Evolutionary conservation across 768 basidiomycete species (phyloP), one percentile per base, ranked within the genome.

Genomic region (Leccinum subtestaceum): DNA sequence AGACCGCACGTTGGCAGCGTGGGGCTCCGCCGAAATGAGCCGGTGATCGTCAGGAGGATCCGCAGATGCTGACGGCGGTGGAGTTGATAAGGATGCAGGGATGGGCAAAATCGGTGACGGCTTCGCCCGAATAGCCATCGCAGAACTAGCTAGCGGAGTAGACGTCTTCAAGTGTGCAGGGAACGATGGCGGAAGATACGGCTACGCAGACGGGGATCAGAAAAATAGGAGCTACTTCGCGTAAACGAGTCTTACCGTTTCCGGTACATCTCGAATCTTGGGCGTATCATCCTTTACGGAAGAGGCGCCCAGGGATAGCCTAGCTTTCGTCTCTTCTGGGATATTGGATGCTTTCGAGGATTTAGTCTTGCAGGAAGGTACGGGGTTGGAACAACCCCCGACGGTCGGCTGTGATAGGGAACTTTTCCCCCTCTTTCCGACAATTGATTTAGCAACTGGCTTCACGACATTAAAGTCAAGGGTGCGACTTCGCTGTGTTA

Each of bases 171-270:
- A 67, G 57, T 83, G 73, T 11, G 78, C 74, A 31, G 81, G 80
- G 63, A 85, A 85, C 7, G 84, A 85, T 4, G 83, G 84, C 1
- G 83, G 83, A 19, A 81, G 68, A 58, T 78, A 82, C n/a, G 74
- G 71, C 82, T 78, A 60, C 63, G 29, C 36, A 49, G 38, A 57
- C 32, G 48, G 31, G 34, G 2, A 48, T 73, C 57, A 73, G 61
- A 51, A 38, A 54, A 53, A 21, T 27, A 21, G 43, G 19, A 21
- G 43, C 51, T 34, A 56, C 43, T 40, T 52, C 27, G 23, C 31
- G 45, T 58, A 19, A 60, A 55, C 52, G 54, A 38, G 32, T 65
- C 77, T 65, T 61, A 78, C 77, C 61, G 69, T 69, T 64, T 78
- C 77, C 29, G 77, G 65, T 25, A 77, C 21, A 57, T 77, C 72